Evolutionary conservation across 2,329 filamentous ascomycete genomes (phyloP).

Genomic region (Parastagonospora avenae): DNA sequence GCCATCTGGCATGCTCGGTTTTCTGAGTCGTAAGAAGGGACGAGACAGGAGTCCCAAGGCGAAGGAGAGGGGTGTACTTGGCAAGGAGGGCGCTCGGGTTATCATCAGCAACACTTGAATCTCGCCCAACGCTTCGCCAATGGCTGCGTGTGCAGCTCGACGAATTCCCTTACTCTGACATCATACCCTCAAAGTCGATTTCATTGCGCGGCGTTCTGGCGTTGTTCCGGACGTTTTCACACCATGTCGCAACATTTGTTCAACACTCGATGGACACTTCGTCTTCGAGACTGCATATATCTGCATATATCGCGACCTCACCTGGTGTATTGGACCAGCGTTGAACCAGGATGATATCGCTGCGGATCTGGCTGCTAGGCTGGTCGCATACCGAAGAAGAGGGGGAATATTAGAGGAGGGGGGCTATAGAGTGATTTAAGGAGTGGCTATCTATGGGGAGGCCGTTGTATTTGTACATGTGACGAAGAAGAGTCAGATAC

Average conservation of each 20-base stretch:
- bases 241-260: slow-evolving; percentile 19
- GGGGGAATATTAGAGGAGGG: too few species aligned
- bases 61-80: slow-evolving; percentile 88
- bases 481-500: too few species aligned
- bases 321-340: slow-evolving; percentile 22
- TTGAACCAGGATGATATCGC: background rate
- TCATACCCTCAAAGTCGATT: slow-evolving; percentile 23
- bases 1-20: slow-evolving; percentile 85
- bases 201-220: slow-evolving; percentile 36
- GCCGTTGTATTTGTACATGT: too few species aligned
- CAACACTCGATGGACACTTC: slow-evolving; percentile 6
- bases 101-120: slow-evolving; percentile 52
- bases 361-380: too few species aligned
- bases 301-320: slow-evolving; percentile 19
- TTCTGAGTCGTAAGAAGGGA: slow-evolving; percentile 87
- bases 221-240: slow-evolving; percentile 20
- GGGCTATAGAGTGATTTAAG: too few species aligned
- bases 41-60: slow-evolving; percentile 91
- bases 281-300: slow-evolving; percentile 18
- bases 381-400: too few species aligned
- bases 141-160: slow-evolving; percentile 22
- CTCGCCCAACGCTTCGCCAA: background rate
- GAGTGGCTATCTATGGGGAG: too few species aligned
- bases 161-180: slow-evolving; percentile 35
- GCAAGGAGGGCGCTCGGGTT: slow-evolving; percentile 86